phyloP scores from a whole-genome alignment of 2,329 filamentous ascomycete species.

The Plectosphaerella cucumerina region DNA sequence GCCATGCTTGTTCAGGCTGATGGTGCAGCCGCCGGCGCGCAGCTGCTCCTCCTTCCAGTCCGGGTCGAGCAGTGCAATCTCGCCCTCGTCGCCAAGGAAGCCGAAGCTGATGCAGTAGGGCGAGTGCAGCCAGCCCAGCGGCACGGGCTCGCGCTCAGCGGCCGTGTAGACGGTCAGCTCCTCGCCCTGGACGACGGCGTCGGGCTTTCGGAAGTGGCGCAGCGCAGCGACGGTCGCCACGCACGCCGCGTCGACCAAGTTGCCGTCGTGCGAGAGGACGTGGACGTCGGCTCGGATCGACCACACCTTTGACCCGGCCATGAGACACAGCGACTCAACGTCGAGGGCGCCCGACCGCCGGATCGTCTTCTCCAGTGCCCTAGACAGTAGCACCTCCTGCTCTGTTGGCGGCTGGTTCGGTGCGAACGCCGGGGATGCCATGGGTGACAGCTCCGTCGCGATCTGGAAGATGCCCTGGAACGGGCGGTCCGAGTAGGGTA shows the following conservation, averaged over 20 bases:
- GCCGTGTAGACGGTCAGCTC: conserved; percentile 78
- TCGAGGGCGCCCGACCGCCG: conserved; percentile 89
- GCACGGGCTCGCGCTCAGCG: conserved; percentile 84
- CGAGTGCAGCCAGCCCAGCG: conserved; percentile 85
- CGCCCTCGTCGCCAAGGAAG: conserved; percentile 71
- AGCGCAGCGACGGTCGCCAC: conserved; percentile 84
- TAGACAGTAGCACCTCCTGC: conserved; percentile 78
- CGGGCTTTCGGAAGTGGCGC: conserved; percentile 86
- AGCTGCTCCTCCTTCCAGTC: conserved; percentile 73
- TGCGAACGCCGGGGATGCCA: conserved; percentile 88
- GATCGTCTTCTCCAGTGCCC: conserved; percentile 89
- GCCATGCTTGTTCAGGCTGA: conserved; percentile 84
- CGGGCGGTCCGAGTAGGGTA: conserved; percentile 80
- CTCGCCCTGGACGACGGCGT: conserved; percentile 82
- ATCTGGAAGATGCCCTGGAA: conserved; percentile 97
- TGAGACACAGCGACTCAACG: conserved; percentile 90
- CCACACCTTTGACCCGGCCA: conserved; percentile 89
- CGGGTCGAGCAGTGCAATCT: conserved; percentile 68
- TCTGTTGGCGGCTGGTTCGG: conserved; percentile 72
- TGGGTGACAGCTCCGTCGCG: conserved; percentile 82
- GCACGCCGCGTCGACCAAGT: conserved; percentile 80
- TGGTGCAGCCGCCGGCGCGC: conserved; percentile 66
- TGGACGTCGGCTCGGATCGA: conserved; percentile 88
- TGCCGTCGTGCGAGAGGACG: conserved; percentile 86
- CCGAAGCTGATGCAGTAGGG: conserved; percentile 89